These are phyloP conservation scores for Lophiostoma macrostomum DNA, from an alignment of 495 filamentous ascomycete species.

Conservation along the genomic window DNA sequence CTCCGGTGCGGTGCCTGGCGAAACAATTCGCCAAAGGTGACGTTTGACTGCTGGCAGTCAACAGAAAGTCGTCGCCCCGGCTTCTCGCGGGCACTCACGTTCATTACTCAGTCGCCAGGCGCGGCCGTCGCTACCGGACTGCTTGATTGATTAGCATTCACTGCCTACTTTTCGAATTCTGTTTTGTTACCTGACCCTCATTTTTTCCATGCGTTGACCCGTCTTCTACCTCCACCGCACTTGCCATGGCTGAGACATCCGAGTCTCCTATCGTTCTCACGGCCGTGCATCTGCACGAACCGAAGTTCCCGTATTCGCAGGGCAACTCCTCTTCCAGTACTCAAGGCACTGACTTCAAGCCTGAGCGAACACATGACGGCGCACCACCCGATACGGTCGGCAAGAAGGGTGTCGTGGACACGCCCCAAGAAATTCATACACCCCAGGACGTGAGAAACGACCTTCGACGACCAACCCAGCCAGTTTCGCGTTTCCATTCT, in stretches of 20 bases:
- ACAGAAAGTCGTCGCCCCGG: too few relatives aligned
- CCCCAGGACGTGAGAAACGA: neutral
- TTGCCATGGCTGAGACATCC: slow-evolving; percentile 19
- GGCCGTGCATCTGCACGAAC: slow-evolving; percentile 9
- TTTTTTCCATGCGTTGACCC: too few relatives aligned
- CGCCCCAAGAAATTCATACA: too few relatives aligned
- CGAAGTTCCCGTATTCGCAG: slow-evolving; percentile 7
- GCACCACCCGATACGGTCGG: neutral
- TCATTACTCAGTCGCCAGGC: too few relatives aligned
- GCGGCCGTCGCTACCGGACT: too few relatives aligned
- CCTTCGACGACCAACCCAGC: neutral
- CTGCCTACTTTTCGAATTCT: too few relatives aligned
- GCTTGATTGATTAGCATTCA: too few relatives aligned
- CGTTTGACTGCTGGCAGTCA: too few relatives aligned
- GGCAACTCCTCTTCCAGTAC: neutral
- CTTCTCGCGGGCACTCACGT: too few relatives aligned
- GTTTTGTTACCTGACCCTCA: too few relatives aligned
- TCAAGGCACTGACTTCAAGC: slow-evolving; percentile 1
- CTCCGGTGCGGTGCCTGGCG: too few relatives aligned
- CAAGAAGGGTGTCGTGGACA: neutral
- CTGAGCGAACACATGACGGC: neutral
- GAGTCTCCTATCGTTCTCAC: slow-evolving; percentile 1
- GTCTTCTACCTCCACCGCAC: neutral
- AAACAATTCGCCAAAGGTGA: too few relatives aligned
- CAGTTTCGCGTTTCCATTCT: neutral